These are phyloP conservation scores for Murraya paniculata DNA, from an alignment of 345 rosid genomes.

Conservation along the genomic window DNA sequence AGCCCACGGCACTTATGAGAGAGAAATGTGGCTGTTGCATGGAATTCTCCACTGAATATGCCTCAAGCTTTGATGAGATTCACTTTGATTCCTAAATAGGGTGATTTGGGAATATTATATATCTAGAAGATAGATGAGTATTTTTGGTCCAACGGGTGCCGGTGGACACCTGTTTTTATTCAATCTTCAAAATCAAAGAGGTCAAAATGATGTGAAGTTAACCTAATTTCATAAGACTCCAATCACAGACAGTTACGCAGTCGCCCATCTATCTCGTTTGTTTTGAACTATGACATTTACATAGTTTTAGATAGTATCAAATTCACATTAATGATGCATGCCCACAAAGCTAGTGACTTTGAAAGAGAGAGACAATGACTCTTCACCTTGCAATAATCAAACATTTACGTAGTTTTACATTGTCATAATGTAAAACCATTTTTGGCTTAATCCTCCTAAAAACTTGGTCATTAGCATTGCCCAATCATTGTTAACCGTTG, in stretches of 20 bases:
- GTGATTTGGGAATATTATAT: background rate
- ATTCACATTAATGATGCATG: background rate
- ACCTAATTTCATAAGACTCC: constrained; percentile 16
- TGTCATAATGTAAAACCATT: no score
- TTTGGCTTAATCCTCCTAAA: background rate
- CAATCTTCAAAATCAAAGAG: background rate
- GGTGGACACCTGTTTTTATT: background rate
- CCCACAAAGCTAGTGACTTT: background rate
- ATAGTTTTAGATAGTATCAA: background rate
- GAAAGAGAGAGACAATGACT: constrained; percentile 9
- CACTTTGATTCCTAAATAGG: background rate
- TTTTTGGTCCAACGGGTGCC: background rate
- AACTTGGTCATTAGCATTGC: background rate
- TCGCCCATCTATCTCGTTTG: background rate
- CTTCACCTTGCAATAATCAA: background rate
- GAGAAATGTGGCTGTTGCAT: background rate
- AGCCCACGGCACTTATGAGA: background rate
- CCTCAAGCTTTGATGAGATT: background rate
- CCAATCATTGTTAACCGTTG: no score
- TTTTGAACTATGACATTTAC: background rate
- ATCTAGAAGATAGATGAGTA: no score
- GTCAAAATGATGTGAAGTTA: constrained; percentile 10
- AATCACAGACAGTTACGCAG: background rate
- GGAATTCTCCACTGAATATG: background rate
- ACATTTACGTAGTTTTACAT: background rate